Evolutionary conservation across 495 filamentous ascomycete genomes (phyloP).

Genomic region (Aspergillus incahuasiensis): DNA sequence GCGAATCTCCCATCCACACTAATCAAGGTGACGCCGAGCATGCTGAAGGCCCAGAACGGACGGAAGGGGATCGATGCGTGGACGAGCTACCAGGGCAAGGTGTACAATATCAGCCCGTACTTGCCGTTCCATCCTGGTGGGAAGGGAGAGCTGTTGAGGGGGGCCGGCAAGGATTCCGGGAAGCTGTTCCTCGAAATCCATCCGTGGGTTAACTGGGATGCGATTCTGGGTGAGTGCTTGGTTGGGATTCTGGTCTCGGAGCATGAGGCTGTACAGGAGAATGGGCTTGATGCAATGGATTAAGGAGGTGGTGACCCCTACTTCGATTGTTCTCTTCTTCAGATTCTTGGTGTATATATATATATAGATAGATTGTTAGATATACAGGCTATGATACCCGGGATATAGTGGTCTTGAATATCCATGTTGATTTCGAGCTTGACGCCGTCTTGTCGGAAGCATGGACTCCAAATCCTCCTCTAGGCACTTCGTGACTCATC

Average conservation of each 20-base stretch:
- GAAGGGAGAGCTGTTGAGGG: conserved; percentile 75
- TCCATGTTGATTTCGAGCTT: not conserved
- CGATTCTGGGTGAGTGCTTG: conserved; percentile 80
- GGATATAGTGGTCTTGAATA: not conserved
- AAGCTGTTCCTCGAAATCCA: conserved; percentile 88
- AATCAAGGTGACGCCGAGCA: conserved; percentile 68
- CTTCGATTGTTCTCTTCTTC: not conserved
- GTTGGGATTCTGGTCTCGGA: conserved; percentile 83
- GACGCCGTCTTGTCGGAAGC: not conserved
- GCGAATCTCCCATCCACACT: conserved; percentile 47
- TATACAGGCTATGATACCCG: conserved; percentile 9
- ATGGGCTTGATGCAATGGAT: conserved; percentile 68
- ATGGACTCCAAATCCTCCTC: no score
- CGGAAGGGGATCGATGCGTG: conserved; percentile 81
- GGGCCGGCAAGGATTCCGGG: conserved; percentile 64
- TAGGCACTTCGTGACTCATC: no score
- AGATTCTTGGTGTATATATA: not conserved
- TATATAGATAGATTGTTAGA: not conserved
- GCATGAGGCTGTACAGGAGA: conserved; percentile 48
- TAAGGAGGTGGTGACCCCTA: conserved; percentile 24
- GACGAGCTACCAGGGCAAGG: conserved; percentile 78
- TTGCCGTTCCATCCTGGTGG: conserved; percentile 89
- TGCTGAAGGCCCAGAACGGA: conserved; percentile 70
- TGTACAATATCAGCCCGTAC: conserved; percentile 93
- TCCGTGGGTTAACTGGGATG: conserved; percentile 98